A percentile compares a stretch with the other conserved stretches of the same genome.
Conservation (phyloP, 805 yeast species). For the Sungouiozyma intestinalis region DNA sequence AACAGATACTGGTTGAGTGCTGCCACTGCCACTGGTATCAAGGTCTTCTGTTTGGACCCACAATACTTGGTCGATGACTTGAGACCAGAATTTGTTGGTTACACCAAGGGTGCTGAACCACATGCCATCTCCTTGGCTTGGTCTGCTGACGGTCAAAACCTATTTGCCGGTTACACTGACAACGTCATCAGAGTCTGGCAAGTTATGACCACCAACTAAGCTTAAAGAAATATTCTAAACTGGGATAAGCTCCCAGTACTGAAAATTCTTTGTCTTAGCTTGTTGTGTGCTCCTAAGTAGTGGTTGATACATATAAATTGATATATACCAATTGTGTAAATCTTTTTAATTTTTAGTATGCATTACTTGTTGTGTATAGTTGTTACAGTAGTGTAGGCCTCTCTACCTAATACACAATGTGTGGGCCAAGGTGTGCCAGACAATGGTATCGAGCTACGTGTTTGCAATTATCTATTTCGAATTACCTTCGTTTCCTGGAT, state of each 20-base stretch:
- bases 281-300: background rate
- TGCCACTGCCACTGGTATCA: conserved; percentile 96
- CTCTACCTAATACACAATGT: too few species aligned
- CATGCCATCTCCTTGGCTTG: conserved; percentile 97
- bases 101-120: conserved; percentile 88
- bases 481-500: too few species aligned
- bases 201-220: conserved; percentile 70
- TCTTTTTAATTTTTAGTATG: background rate
- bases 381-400: too few species aligned
- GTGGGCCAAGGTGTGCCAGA: too few species aligned
- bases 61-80: conserved; percentile 91
- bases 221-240: background rate
- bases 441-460: too few species aligned
- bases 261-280: background rate
- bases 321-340: background rate
- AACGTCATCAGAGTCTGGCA: conserved; percentile 99
- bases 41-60: conserved; percentile 96
- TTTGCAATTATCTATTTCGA: too few species aligned
- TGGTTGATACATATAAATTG: background rate
- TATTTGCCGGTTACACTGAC: conserved; percentile 99
- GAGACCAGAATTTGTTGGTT: conserved; percentile 92
- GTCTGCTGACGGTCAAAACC: conserved; percentile 99
- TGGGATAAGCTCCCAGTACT: background rate
- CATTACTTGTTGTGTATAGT: background rate
- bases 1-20: conserved; percentile 99